A percentile compares a stretch with the other conserved stretches of the same genome.
Evolutionary conservation across 108 stramenopile species (phyloP).

Genomic region (Skeletonema marinoi): DNA sequence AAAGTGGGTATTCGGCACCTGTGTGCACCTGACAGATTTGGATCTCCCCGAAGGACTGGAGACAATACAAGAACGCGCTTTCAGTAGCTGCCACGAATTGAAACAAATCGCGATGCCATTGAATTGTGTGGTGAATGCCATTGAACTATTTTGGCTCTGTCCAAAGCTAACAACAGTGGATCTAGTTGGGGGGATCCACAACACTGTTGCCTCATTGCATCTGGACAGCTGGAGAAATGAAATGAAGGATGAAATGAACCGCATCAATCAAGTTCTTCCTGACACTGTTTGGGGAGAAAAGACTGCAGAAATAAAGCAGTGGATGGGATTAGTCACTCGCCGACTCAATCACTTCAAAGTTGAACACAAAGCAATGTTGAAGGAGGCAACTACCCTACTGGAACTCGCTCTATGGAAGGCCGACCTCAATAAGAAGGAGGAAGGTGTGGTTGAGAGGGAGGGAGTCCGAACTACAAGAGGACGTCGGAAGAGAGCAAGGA

Average conservation of each 20-base stretch:
- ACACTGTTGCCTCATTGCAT: background rate
- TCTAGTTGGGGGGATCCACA: background rate
- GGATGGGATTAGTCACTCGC: background rate
- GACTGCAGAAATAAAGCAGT: background rate
- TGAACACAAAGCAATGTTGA: background rate
- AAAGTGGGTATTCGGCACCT: background rate
- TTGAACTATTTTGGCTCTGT: background rate
- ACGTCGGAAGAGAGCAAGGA: no score
- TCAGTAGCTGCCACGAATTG: background rate
- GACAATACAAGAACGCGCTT: background rate
- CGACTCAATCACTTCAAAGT: background rate
- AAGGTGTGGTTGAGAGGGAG: no score
- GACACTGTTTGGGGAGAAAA: background rate
- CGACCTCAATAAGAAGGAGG: background rate
- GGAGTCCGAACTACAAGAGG: no score
- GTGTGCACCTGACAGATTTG: background rate
- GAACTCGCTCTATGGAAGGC: background rate
- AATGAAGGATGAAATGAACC: background rate
- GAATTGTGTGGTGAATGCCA: background rate
- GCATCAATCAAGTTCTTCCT: background rate
- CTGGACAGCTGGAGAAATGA: background rate
- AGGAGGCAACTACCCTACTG: background rate
- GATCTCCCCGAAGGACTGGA: background rate
- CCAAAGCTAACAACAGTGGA: background rate
- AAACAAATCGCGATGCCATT: background rate